A percentile compares a stretch with the other conserved stretches of the same genome.
phyloP scores from a whole-genome alignment of 495 filamentous ascomycete species.

The Neurospora sp. region DNA sequence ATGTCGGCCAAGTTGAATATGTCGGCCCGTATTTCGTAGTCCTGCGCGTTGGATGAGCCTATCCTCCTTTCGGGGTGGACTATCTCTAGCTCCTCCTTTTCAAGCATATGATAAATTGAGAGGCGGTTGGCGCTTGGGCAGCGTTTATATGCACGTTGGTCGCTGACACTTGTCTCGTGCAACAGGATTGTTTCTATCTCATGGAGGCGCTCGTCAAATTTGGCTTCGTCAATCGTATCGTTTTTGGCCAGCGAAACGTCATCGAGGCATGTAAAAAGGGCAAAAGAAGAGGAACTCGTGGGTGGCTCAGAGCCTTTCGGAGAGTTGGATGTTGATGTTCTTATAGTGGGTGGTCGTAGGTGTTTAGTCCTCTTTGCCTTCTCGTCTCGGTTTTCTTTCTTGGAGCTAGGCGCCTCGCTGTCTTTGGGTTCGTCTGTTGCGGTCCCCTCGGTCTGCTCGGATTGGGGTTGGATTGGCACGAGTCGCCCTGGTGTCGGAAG shows the following conservation, averaged over 20 bases:
- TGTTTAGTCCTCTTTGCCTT: not conserved
- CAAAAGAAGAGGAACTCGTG: not conserved
- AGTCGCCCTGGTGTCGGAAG: not conserved
- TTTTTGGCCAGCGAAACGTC: not conserved
- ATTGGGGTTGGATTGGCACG: not conserved
- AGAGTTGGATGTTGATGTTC: not conserved
- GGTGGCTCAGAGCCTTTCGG: not conserved
- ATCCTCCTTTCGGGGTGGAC: not conserved
- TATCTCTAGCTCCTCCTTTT: slow-evolving; percentile 5
- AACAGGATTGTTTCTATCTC: slow-evolving; percentile 11
- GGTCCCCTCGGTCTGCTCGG: not conserved
- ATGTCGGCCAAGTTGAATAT: slow-evolving; percentile 22
- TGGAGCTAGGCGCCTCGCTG: not conserved
- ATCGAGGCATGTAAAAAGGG: slow-evolving; percentile 3
- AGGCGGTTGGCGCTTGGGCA: slow-evolving; percentile 5
- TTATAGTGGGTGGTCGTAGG: not conserved
- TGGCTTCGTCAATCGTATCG: slow-evolving; percentile 1
- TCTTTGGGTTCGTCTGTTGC: not conserved
- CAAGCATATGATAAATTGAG: slow-evolving; percentile 3
- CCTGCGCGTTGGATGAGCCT: not conserved
- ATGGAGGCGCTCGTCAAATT: slow-evolving; percentile 4
- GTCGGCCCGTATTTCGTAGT: slow-evolving; percentile 18
- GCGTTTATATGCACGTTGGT: slow-evolving; percentile 6
- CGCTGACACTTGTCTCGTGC: slow-evolving; percentile 7
- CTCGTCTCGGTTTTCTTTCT: not conserved